Evolutionary conservation across 164 flowering plant genomes (phyloP), one percentile per base, ranked within the genome.

Genomic region (Echeveria elegans): DNA sequence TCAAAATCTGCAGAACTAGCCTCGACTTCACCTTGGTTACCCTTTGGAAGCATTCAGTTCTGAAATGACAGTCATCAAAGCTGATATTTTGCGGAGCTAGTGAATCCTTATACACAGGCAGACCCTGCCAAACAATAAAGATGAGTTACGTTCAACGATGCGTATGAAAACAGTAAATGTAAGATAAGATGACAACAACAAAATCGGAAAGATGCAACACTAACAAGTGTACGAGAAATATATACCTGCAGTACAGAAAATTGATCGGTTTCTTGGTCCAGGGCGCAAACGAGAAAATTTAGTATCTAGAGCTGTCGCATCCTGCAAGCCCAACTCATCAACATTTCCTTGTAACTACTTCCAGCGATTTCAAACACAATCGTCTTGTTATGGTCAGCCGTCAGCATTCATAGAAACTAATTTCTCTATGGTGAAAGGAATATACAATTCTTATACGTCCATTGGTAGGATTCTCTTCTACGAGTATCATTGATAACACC

Each of bases 291-390:
- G 36, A 91, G 41, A 74, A 86, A 89, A 75, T 94, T 94, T 28
- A 79, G 71, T 23, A 94, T 68, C 50, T 19, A 31, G 56, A 94
- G 86, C 38, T 66, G 82, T 28, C 88, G 85, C 65, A 89, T 74
- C 77, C 97, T 86, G 77, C 99, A 94, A 0, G 77, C 93, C 99
- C 99, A 94, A 71, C 97, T 94, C 92, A 94, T 84, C 60, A 94
- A 81, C 99, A 94, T 89, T 74, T 91, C 99, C 71, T 80, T 85
- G 74, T 94, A 94, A 76, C 87, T 94, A 75, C 82, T 79, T 59
- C 97, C 97, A 62, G 95, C 92, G 70, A 89, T 73, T 66, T 90
- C 83, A 70, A 94, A 92, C 58, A 91, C 82, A 73, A 91, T 56
- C 14, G 93, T 83, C 76, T 69, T 88, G 64, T 86, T 82, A 68